Evolutionary conservation across 768 basidiomycete genomes (phyloP), one percentile per base, ranked within the genome.

Genomic region (Cyclocybe aegerita): DNA sequence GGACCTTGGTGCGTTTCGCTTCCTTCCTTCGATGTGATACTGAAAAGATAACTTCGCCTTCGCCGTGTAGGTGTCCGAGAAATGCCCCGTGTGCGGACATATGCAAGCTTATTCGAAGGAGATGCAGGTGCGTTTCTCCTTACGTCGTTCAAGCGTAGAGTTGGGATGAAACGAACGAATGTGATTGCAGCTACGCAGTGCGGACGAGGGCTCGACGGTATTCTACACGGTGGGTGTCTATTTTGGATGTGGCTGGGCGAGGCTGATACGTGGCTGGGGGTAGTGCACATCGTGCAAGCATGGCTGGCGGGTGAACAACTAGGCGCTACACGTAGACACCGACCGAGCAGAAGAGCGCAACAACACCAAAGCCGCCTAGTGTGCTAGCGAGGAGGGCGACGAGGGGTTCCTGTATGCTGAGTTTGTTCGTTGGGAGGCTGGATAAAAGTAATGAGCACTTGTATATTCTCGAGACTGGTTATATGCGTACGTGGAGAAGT

Each of bases 171-270:
- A 23, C 23, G 23, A 48, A 46, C 52, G 43, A 55, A 44, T 54
- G 48, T 52, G 48, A 46, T 48, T 54, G 36, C 65, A 91, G 89
- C 73, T 90, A 65, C 83, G 93, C 43, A 90, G 91, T 57, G 94
- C 92, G 35, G 94, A 96, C 68, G 94, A 96, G 76, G 94, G 94
- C 3, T 90, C 91, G 31, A 97, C 93, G 9, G 85, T 95, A 60
- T 86, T 96, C 66, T 97, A 95, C 68, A 92, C 86, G n/a, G 93
- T 93, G 64, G 53, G 88, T 76, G 31, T 54, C 43, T 42, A 38
- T 30, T 43, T 48, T 48, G 43, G 33, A 48, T 34, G 33, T 12
- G 30, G 46, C 34, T 15, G 23, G 17, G 39, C 29, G 17, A n/a
- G 34, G 41, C 48, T 57, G 45, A 56, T 48, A 56, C 50, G 48